A percentile compares a stretch with the other conserved stretches of the same genome.
Evolutionary conservation across 768 basidiomycete species (phyloP).

Genomic region (Suillus occidentalis): DNA sequence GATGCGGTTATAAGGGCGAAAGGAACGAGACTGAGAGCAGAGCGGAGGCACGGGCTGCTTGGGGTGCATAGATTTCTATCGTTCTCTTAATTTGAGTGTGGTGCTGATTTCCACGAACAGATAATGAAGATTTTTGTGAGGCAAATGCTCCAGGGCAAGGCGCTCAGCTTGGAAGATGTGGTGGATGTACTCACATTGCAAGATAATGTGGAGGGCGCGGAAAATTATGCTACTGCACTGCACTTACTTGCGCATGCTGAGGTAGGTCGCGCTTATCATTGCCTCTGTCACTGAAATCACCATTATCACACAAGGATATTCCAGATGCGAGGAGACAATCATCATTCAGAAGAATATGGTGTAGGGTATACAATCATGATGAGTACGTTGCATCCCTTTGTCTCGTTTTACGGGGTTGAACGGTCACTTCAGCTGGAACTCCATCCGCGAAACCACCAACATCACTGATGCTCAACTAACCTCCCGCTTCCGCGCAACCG

Average conservation of each 20-base stretch:
- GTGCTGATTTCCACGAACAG: slow-evolving; percentile 33
- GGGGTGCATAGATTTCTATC: slow-evolving; percentile 22
- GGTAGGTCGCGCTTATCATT: slow-evolving; percentile 34
- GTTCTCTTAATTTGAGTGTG: neutral
- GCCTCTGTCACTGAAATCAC: neutral
- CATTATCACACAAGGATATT: slow-evolving; percentile 44
- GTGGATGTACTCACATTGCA: slow-evolving; percentile 86
- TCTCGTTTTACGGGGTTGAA: neutral
- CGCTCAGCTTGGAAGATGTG: slow-evolving; percentile 74
- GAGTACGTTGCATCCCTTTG: slow-evolving; percentile 55
- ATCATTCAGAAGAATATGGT: slow-evolving; percentile 79
- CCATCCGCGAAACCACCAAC: slow-evolving; percentile 70
- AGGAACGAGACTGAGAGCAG: slow-evolving; percentile 41
- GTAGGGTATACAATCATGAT: slow-evolving; percentile 85
- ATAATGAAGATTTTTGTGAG: slow-evolving; percentile 71
- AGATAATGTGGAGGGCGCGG: slow-evolving; percentile 60
- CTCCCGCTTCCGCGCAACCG: slow-evolving; percentile 68
- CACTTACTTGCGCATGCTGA: slow-evolving; percentile 59
- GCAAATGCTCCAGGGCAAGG: slow-evolving; percentile 70
- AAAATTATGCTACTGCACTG: slow-evolving; percentile 69
- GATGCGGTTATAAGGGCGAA: slow-evolving; percentile 59
- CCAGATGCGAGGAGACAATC: slow-evolving; percentile 70
- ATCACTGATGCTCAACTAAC: slow-evolving; percentile 77
- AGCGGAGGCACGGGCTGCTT: slow-evolving; percentile 51
- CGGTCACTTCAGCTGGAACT: slow-evolving; percentile 63